Conservation (phyloP, 192 early-diverging fungal species). For the Coemansia sp. region DNA sequence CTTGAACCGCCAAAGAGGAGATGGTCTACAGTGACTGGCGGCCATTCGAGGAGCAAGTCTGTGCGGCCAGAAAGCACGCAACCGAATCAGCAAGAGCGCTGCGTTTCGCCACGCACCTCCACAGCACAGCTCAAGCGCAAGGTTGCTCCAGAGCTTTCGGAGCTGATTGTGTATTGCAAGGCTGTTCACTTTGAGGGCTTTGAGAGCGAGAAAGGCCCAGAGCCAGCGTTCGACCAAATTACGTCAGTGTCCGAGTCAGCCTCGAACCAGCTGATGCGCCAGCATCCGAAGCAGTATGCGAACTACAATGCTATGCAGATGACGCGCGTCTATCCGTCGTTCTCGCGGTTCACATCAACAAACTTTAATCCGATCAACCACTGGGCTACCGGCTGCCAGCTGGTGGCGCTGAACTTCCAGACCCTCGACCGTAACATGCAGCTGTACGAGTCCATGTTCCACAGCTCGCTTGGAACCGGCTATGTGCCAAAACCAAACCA, state of each 20-base stretch:
- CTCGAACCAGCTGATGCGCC: conserved; percentile 56
- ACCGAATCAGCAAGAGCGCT: neutral
- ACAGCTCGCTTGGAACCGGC: conserved; percentile 63
- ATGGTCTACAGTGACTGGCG: conserved; percentile 16
- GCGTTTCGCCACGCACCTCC: conserved; percentile 33
- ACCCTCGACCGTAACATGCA: conserved; percentile 78
- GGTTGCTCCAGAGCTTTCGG: conserved; percentile 59
- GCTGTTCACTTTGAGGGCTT: conserved; percentile 63
- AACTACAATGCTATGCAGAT: conserved; percentile 62
- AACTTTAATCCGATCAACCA: conserved; percentile 84
- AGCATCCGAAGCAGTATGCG: conserved; percentile 56
- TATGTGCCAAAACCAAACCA: conserved; percentile 77
- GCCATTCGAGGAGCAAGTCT: neutral
- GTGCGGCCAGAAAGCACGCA: conserved; percentile 6
- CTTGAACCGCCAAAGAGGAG: conserved; percentile 18
- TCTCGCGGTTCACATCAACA: conserved; percentile 73
- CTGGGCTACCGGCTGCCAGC: conserved; percentile 79
- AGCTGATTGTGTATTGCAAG: conserved; percentile 65
- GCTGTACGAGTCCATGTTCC: conserved; percentile 85
- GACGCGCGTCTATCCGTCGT: conserved; percentile 79
- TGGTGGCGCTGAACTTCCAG: conserved; percentile 92
- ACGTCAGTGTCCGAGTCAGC: conserved; percentile 74
- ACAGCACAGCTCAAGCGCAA: conserved; percentile 47
- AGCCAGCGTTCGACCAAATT: conserved; percentile 62
- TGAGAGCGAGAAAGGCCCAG: conserved; percentile 43